These are phyloP conservation scores for Triticum urartu DNA, from an alignment of 176 grass and related monocot genomes.

Conservation along the genomic window DNA sequence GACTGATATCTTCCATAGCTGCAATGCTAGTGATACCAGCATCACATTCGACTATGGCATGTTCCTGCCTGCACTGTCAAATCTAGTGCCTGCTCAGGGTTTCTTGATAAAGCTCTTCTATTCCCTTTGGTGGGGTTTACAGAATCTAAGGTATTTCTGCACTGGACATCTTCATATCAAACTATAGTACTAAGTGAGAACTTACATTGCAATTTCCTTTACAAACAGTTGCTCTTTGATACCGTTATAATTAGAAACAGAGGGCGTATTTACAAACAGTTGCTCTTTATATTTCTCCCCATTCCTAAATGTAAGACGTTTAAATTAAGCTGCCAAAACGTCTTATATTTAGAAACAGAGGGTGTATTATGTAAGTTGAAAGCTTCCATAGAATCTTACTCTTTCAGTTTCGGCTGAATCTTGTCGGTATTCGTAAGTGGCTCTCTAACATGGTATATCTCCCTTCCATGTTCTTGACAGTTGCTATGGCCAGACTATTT, in stretches of 20 bases:
- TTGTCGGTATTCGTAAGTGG: neutral
- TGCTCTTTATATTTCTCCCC: too few species aligned
- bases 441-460: slow-evolving; percentile 2
- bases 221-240: neutral
- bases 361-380: neutral
- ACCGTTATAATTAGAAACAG: neutral
- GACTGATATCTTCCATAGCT: slow-evolving; percentile 55
- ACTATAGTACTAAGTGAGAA: neutral
- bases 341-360: too few species aligned
- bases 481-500: slow-evolving; percentile 87
- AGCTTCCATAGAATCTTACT: neutral
- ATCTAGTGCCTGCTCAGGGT: slow-evolving; percentile 57
- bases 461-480: slow-evolving; percentile 40
- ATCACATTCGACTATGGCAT: slow-evolving; percentile 71
- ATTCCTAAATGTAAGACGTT: too few species aligned
- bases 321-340: too few species aligned
- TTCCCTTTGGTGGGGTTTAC: slow-evolving; percentile 98
- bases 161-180: neutral
- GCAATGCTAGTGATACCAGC: slow-evolving; percentile 19
- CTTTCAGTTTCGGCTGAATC: neutral
- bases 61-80: slow-evolving; percentile 55
- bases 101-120: slow-evolving; percentile 83
- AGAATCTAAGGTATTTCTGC: slow-evolving; percentile 84
- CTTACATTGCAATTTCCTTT: neutral
- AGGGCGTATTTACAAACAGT: too few species aligned